Conservation (phyloP, 352 stramenopile species). For the Phytopythium oedochilum region DNA sequence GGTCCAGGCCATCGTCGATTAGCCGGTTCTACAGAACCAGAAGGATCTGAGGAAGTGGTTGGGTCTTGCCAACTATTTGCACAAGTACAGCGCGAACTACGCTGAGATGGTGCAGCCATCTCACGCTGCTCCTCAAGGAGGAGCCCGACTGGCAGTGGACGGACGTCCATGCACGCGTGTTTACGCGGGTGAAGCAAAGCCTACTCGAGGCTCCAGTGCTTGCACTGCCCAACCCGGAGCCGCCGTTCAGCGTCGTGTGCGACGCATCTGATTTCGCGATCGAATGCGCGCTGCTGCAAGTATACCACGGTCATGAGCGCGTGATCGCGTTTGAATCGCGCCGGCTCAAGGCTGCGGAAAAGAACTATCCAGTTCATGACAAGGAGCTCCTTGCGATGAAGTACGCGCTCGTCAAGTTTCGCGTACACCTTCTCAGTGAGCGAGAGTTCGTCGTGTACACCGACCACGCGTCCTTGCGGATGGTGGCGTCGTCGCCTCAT, state of each 20-base stretch:
- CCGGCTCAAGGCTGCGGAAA: slow-evolving; percentile 15
- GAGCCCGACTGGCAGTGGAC: slow-evolving; percentile 4
- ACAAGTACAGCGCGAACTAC: slow-evolving; percentile 18
- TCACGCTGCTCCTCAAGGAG: slow-evolving; percentile 15
- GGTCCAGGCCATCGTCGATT: slow-evolving; percentile 9
- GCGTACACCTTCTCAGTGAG: slow-evolving; percentile 17
- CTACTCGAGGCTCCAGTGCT: slow-evolving; percentile 7
- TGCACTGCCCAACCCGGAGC: slow-evolving; percentile 1
- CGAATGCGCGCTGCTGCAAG: slow-evolving; percentile 13
- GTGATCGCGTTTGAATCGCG: slow-evolving; percentile 20
- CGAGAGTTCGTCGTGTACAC: slow-evolving; percentile 16
- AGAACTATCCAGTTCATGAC: slow-evolving; percentile 19
- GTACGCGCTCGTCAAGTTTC: slow-evolving; percentile 23
- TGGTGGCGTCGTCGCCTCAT: neutral
- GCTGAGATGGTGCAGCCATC: slow-evolving; percentile 5
- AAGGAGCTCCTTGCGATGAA: slow-evolving; percentile 18
- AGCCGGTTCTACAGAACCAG: neutral
- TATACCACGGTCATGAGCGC: slow-evolving; percentile 9
- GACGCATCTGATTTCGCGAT: slow-evolving; percentile 19
- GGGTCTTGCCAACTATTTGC: slow-evolving; percentile 15
- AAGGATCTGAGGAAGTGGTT: slow-evolving; percentile 14
- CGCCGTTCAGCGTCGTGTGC: slow-evolving; percentile 18
- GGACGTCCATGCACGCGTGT: slow-evolving; percentile 5
- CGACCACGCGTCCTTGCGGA: slow-evolving; percentile 14
- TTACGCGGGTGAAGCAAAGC: slow-evolving; percentile 10